Base-by-base conservation (phyloP, 1,139 yeast species). In the Protomyces inouyei region DNA sequence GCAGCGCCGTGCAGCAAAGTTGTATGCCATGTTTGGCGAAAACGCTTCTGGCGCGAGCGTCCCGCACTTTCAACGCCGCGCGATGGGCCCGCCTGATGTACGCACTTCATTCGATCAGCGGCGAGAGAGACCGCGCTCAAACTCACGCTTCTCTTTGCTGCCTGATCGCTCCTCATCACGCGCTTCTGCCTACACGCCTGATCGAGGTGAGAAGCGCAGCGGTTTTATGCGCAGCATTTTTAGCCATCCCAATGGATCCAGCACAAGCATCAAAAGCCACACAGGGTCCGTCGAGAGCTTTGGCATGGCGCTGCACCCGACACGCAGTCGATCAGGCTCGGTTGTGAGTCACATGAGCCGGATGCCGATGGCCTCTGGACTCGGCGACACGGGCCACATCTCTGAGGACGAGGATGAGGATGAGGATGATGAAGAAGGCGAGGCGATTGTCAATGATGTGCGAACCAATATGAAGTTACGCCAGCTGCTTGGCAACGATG, bases 1-100 rank as follows among this genome's bases (percentile, higher is more conserved):
- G 36, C 45, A 40, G 5, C 63, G 63, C 6, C 53, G 63, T 32
- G 63, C 63, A 14, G 63, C 63, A 5, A 59, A 59, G 38, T 32
- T 59, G 35, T 59, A 59, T 35, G 63, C 63, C 36, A 59, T 59
- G 63, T 59, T 59, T 59, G 63, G 63, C 5, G 63, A 59, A n/a
- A 55, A 59, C 16, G 45, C 63, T 21, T 6, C 48, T 10, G 12
- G 48, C 1, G 12, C 48, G 12, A 21, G 48, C 12, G 25, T 43
- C 16, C 48, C 48, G 25, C 48, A 43, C 25, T 43, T 43, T 10
- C 48, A 43, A 5, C 48, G 48, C 21, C 48, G 48, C 48, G 48
- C 48, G 4, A n/a, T 43, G 48, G 48, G 48, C 9, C 48, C 48
- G 3, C 23, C 12, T 10, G 21, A n/a, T 6, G 48, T 10, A 10